Evolutionary conservation across 257 asterid species (phyloP).

Genomic region (Solanum medicagineum): DNA sequence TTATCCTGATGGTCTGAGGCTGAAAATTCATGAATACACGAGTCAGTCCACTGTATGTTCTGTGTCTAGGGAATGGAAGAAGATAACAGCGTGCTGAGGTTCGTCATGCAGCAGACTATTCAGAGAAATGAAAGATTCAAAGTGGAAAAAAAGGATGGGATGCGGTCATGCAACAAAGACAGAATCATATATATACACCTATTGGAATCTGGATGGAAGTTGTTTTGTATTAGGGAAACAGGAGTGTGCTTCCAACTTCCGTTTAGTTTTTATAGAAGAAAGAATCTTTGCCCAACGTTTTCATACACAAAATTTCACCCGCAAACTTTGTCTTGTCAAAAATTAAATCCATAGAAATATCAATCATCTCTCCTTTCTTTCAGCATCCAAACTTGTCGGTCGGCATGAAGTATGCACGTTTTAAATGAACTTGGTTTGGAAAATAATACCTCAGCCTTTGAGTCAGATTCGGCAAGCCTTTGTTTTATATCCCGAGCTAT

Average conservation of each 20-base stretch:
- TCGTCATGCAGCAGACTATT: background rate
- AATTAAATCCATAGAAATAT: no score
- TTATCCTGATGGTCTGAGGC: constrained; percentile 68
- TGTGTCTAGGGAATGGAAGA: background rate
- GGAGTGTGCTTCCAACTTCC: background rate
- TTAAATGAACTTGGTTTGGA: background rate
- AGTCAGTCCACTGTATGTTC: background rate
- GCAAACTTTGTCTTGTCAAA: background rate
- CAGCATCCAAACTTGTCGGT: background rate
- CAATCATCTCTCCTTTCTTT: background rate
- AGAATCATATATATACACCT: background rate
- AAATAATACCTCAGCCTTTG: constrained; percentile 56
- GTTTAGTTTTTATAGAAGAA: background rate
- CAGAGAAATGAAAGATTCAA: background rate
- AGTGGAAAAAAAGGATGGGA: background rate
- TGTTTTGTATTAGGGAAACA: no score
- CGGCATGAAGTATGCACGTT: background rate
- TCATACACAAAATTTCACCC: background rate
- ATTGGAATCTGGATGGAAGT: background rate
- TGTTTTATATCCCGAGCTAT: constrained; percentile 88
- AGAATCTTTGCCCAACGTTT: background rate
- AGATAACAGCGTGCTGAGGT: background rate
- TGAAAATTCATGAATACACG: constrained; percentile 11
- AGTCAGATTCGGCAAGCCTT: constrained; percentile 76
- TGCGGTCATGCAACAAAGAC: background rate